Conservation (phyloP, 148 eudicot genomes). For the Rhododendron kiyosumense region DNA sequence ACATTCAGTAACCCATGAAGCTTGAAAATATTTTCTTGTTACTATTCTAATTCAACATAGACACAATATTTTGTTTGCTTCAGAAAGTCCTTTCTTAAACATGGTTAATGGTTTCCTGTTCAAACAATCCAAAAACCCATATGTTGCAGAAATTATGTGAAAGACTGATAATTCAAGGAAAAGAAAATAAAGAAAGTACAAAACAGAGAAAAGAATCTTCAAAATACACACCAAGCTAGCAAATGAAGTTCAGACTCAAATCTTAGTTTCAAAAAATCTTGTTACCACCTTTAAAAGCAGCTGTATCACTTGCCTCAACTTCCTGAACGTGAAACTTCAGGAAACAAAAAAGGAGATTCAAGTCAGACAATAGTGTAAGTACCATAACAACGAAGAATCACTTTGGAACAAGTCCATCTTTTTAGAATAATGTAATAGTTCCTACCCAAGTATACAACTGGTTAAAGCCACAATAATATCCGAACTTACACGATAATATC, state of each 20-base stretch:
- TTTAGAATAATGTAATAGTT: neutral
- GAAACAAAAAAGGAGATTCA: slow-evolving; percentile 9
- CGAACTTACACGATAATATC: slow-evolving; percentile 76
- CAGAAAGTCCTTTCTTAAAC: neutral
- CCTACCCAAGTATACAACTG: neutral
- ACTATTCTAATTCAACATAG: neutral
- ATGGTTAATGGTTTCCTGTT: too few species aligned
- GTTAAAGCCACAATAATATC: neutral
- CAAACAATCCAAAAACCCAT: neutral
- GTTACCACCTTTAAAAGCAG: slow-evolving; percentile 49
- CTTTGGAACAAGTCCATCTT: neutral
- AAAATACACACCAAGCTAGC: neutral
- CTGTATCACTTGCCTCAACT: slow-evolving; percentile 40
- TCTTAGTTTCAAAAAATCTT: neutral
- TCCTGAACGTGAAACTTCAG: slow-evolving; percentile 89
- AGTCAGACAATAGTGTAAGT: slow-evolving; percentile 13
- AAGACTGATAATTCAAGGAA: neutral
- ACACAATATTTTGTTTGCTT: neutral
- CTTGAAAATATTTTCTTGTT: neutral
- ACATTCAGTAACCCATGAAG: neutral
- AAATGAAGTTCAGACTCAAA: neutral
- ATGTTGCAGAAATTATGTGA: neutral
- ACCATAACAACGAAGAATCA: neutral
- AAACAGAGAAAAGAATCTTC: neutral
- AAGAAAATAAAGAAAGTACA: neutral